Percentiles rank a stretch among this genome's conserved stretches.
These are phyloP conservation scores for Cryptococcus sp. DNA, from an alignment of 1,284 basidiomycete species.

Conservation along the genomic window DNA sequence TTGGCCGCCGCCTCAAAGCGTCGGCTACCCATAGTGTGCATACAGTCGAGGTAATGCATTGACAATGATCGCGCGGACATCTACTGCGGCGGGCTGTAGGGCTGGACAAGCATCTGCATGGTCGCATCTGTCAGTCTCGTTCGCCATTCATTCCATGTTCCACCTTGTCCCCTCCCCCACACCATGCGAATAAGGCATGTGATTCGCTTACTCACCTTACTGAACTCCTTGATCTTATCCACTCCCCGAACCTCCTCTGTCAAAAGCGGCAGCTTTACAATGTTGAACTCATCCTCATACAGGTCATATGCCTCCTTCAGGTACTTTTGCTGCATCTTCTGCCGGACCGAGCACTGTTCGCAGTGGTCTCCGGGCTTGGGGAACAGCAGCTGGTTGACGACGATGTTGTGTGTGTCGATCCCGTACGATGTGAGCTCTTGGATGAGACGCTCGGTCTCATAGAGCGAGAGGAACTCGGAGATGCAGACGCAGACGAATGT, in stretches of 20 bases:
- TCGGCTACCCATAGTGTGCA: no score
- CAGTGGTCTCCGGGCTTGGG: slow-evolving; percentile 89
- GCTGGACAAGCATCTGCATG: slow-evolving; percentile 15
- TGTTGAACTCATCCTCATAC: slow-evolving; percentile 96
- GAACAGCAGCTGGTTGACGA: slow-evolving; percentile 95
- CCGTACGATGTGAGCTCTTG: slow-evolving; percentile 95
- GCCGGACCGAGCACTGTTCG: slow-evolving; percentile 89
- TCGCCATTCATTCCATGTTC: not conserved
- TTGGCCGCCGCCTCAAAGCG: no score
- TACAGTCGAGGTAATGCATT: no score
- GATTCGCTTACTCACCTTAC: slow-evolving; percentile 58
- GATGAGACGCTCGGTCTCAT: slow-evolving; percentile 96
- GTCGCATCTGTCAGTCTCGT: not conserved
- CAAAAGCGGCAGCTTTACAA: slow-evolving; percentile 83
- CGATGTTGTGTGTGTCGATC: slow-evolving; percentile 98
- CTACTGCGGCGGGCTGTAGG: slow-evolving; percentile 18
- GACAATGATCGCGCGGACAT: not conserved
- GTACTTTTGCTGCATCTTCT: slow-evolving; percentile 98
- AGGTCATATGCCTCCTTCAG: slow-evolving; percentile 89
- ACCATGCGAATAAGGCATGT: not conserved
- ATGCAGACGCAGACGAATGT: slow-evolving; percentile 99
- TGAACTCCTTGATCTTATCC: slow-evolving; percentile 86
- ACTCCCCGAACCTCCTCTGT: slow-evolving; percentile 96
- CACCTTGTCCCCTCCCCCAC: not conserved
- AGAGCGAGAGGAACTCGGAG: slow-evolving; percentile 94